Conservation (phyloP, 441 rosid species). For the Croton laevigatus region DNA sequence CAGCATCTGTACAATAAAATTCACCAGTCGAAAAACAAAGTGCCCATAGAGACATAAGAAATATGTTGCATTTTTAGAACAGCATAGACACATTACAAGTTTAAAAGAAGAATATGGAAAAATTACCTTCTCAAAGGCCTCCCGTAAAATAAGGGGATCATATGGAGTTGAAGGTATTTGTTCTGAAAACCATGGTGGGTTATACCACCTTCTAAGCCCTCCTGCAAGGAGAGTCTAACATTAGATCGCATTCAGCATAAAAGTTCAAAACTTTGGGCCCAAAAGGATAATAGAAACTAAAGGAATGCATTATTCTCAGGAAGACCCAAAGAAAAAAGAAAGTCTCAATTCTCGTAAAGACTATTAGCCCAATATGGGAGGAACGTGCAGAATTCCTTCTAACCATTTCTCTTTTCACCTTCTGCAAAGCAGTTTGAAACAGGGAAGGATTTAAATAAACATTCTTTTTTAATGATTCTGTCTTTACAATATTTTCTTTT, state of each 20-base stretch:
- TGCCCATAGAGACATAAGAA: background rate
- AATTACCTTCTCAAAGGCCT: conserved; percentile 78
- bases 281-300: conserved; percentile 6
- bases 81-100: too few relatives aligned
- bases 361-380: background rate
- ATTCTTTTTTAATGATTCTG: background rate
- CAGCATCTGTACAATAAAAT: background rate
- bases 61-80: background rate
- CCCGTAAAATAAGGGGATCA: conserved; percentile 61
- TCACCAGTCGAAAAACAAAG: background rate
- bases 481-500: background rate
- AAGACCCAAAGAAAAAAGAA: background rate
- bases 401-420: background rate
- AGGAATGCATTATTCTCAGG: background rate
- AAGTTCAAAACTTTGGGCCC: background rate
- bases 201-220: conserved; percentile 87
- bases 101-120: conserved; percentile 8
- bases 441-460: background rate
- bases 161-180: conserved; percentile 81
- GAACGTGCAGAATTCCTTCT: background rate
- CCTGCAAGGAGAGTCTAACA: conserved; percentile 44
- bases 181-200: conserved; percentile 83
- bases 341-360: background rate
- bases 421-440: background rate
- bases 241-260: conserved; percentile 4